These are phyloP conservation scores for Suillus alpinus DNA, from an alignment of 768 basidiomycete genomes.

Conservation along the genomic window DNA sequence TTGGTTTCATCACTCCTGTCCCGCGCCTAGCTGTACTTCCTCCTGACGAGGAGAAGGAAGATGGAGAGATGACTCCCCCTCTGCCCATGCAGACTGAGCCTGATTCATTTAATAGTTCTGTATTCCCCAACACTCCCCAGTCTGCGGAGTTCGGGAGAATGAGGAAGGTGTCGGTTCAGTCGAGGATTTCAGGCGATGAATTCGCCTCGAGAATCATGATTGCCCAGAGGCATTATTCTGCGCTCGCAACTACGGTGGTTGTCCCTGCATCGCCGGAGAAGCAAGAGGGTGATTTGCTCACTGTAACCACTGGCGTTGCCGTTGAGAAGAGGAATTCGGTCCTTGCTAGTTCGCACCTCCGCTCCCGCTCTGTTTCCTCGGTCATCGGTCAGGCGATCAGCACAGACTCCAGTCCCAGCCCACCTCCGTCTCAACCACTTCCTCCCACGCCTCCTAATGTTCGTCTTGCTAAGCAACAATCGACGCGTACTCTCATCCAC, in stretches of 20 bases:
- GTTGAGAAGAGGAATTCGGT: constrained; percentile 29
- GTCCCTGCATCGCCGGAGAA: constrained; percentile 49
- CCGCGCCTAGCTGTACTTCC: constrained; percentile 72
- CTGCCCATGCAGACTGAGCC: constrained; percentile 57
- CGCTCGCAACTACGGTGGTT: constrained; percentile 63
- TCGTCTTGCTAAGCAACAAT: constrained; percentile 46
- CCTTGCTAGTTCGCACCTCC: constrained; percentile 44
- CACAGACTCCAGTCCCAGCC: constrained; percentile 40
- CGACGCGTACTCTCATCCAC: constrained; percentile 46
- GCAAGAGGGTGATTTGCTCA: constrained; percentile 15
- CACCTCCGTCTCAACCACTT: constrained; percentile 66
- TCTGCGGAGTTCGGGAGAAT: constrained; percentile 57
- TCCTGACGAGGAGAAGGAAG: constrained; percentile 38
- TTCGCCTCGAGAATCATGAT: constrained; percentile 61
- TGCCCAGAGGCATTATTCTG: constrained; percentile 70
- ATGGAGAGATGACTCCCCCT: constrained; percentile 52
- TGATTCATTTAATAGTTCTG: constrained; percentile 37
- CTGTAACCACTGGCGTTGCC: constrained; percentile 32
- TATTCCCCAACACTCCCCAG: constrained; percentile 49
- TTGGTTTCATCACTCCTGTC: constrained; percentile 59
- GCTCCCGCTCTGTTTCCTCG: constrained; percentile 59
- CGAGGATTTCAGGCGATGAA: constrained; percentile 49
- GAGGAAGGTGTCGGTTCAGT: constrained; percentile 52
- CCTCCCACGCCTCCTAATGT: constrained; percentile 75
- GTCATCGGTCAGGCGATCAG: constrained; percentile 40